Conservation (phyloP, 495 filamentous ascomycete genomes). For the Diplogelasinospora grovesii region DNA sequence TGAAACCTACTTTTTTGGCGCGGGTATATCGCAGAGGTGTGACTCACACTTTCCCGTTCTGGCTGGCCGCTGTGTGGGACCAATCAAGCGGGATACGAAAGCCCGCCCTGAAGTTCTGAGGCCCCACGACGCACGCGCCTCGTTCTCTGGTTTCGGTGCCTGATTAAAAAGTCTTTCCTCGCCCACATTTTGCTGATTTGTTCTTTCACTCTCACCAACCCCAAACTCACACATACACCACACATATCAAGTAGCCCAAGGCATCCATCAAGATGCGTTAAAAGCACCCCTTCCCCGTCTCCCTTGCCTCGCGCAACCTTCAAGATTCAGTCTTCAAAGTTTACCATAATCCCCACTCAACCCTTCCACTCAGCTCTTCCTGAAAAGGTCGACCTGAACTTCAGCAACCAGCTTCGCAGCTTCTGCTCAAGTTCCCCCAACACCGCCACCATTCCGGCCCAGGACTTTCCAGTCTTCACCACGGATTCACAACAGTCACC, state of each 20-base stretch:
- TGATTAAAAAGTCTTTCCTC: slow-evolving; percentile 27
- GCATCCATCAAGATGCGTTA: slow-evolving; percentile 24
- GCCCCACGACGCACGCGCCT: too few species aligned
- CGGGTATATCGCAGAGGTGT: slow-evolving; percentile 6
- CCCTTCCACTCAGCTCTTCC: slow-evolving; percentile 41
- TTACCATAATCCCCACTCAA: slow-evolving; percentile 38
- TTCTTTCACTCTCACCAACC: slow-evolving; percentile 21
- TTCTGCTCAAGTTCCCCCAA: slow-evolving; percentile 40
- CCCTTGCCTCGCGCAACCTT: slow-evolving; percentile 14
- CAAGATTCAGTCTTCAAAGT: slow-evolving; percentile 43
- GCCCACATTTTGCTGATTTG: slow-evolving; percentile 17
- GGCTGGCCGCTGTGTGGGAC: slow-evolving; percentile 14
- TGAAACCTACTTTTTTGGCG: background rate
- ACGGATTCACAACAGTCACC: slow-evolving; percentile 51
- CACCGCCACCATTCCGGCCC: slow-evolving; percentile 45
- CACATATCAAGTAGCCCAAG: slow-evolving; percentile 14
- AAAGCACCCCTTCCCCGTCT: slow-evolving; percentile 13
- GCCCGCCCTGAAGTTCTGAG: slow-evolving; percentile 7
- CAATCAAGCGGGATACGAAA: slow-evolving; percentile 10
- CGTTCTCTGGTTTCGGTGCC: slow-evolving; percentile 22
- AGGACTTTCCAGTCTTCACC: slow-evolving; percentile 52
- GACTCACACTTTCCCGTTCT: slow-evolving; percentile 27
- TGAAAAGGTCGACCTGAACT: slow-evolving; percentile 51
- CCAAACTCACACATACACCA: slow-evolving; percentile 12
- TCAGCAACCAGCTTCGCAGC: slow-evolving; percentile 41